phyloP scores from a whole-genome alignment of 106 monocot genomes.

The Dioscorea alata region DNA sequence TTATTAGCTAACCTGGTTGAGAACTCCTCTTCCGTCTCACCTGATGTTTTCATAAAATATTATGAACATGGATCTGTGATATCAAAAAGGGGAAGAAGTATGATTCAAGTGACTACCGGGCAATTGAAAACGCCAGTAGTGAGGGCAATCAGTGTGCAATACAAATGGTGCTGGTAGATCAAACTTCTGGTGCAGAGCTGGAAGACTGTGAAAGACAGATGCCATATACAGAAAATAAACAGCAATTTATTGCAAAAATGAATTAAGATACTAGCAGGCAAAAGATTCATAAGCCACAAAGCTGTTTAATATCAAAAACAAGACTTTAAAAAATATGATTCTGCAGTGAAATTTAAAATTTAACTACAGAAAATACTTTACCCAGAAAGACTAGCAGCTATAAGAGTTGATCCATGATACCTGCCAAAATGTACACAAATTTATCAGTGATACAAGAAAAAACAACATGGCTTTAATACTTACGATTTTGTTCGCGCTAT shows the following conservation, averaged over 20 bases:
- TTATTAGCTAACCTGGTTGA: constrained; percentile 87
- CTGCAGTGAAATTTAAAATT: no score
- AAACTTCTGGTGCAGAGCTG: constrained; percentile 93
- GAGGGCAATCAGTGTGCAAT: constrained; percentile 96
- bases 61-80: neutral
- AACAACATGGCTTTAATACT: neutral
- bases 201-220: constrained; percentile 41
- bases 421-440: constrained; percentile 32
- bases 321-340: no score
- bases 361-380: constrained; percentile 15
- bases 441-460: neutral
- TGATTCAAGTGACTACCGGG: constrained; percentile 44
- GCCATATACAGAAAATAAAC: no score
- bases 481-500: constrained; percentile 94
- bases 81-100: neutral
- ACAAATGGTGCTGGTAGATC: constrained; percentile 95
- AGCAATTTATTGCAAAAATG: no score
- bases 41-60: constrained; percentile 21
- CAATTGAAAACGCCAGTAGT: constrained; percentile 94
- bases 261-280: no score
- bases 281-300: neutral
- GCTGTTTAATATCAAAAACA: no score
- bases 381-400: constrained; percentile 96
- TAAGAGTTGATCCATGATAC: constrained; percentile 95
- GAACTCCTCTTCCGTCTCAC: constrained; percentile 97